Conservation (phyloP, 257 asterid species). For the Nicotiana obtusifolia region DNA sequence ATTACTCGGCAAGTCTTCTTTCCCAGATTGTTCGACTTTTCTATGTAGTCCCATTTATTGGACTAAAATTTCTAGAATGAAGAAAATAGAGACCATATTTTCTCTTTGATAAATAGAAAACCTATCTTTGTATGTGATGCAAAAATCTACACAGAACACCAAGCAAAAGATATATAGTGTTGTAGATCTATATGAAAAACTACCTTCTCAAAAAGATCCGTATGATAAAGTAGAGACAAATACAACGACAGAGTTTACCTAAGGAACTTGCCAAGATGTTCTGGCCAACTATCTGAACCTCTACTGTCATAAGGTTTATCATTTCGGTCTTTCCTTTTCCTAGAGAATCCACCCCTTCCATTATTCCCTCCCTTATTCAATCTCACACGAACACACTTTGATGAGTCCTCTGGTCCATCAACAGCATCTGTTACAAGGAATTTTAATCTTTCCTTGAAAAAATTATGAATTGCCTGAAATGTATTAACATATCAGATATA, state of each 20-base stretch:
- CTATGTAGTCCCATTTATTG: background rate
- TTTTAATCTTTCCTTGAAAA: slow-evolving; percentile 80
- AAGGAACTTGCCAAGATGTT: slow-evolving; percentile 74
- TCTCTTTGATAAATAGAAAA: background rate
- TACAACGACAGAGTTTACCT: slow-evolving; percentile 37
- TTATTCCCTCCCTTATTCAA: slow-evolving; percentile 44
- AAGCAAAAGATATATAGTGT: background rate
- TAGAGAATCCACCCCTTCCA: slow-evolving; percentile 49
- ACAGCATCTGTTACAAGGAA: slow-evolving; percentile 88
- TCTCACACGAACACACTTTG: slow-evolving; percentile 89
- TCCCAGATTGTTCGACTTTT: background rate
- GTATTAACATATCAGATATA: slow-evolving; percentile 15
- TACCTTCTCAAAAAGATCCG: background rate
- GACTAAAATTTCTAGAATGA: background rate
- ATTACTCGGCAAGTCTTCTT: background rate
- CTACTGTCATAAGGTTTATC: slow-evolving; percentile 71
- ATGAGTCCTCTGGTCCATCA: slow-evolving; percentile 72
- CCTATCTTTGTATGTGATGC: background rate
- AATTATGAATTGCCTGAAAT: slow-evolving; percentile 85
- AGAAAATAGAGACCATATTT: background rate
- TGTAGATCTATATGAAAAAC: background rate
- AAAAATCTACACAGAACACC: background rate
- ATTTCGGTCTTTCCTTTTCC: slow-evolving; percentile 79
- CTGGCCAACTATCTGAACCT: slow-evolving; percentile 90
- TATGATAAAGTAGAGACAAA: background rate